Conservation (phyloP, 768 basidiomycete species). For the Leccinum uliginosum region DNA sequence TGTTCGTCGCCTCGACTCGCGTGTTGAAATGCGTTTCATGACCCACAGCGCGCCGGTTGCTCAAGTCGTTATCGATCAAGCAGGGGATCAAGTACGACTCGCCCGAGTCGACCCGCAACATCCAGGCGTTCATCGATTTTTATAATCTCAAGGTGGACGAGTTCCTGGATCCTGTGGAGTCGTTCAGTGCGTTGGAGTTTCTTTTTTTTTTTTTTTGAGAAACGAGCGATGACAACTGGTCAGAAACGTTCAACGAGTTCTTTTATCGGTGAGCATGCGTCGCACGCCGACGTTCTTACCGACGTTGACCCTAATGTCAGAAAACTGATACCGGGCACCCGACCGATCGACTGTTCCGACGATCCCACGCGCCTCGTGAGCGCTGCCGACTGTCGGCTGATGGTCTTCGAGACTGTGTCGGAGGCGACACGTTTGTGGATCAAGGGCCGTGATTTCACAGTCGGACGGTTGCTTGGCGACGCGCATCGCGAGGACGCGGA, state of each 20-base stretch:
- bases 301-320: slow-evolving; percentile 33
- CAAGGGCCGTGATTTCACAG: slow-evolving; percentile 91
- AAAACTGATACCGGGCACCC: slow-evolving; percentile 79
- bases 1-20: neutral
- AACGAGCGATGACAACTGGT: neutral
- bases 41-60: slow-evolving; percentile 59
- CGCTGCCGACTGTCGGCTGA: slow-evolving; percentile 94
- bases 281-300: neutral
- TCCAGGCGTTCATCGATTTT: slow-evolving; percentile 85
- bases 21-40: slow-evolving; percentile 25
- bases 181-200: slow-evolving; percentile 64
- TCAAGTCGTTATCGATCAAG: slow-evolving; percentile 89
- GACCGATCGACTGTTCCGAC: slow-evolving; percentile 67
- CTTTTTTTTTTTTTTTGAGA: neutral
- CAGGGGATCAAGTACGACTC: slow-evolving; percentile 92
- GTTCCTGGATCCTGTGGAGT: slow-evolving; percentile 74
- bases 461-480: slow-evolving; percentile 76
- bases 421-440: slow-evolving; percentile 94
- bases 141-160: slow-evolving; percentile 81
- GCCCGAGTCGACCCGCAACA: slow-evolving; percentile 79
- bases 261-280: slow-evolving; percentile 60
- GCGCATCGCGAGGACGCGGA: slow-evolving; percentile 65
- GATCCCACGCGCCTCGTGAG: slow-evolving; percentile 79
- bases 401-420: slow-evolving; percentile 83
- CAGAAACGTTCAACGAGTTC: slow-evolving; percentile 92